A percentile compares a stretch with the other conserved stretches of the same genome.
Conservation (phyloP, 192 early-diverging fungal genomes). For the Backusella parvicylindrica region DNA sequence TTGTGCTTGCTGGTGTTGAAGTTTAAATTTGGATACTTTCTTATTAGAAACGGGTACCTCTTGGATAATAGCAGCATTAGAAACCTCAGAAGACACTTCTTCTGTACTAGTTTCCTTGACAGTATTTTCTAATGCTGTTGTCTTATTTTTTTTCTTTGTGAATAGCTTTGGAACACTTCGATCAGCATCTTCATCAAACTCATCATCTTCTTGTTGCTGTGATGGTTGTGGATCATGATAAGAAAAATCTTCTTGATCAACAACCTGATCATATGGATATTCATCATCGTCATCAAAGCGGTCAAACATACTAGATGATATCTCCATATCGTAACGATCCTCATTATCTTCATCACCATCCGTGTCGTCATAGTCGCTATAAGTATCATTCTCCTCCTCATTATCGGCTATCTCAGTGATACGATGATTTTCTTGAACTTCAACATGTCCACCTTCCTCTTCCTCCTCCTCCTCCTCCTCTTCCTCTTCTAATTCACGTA, state of each 20-base stretch:
- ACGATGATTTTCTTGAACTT: slow-evolving; percentile 31
- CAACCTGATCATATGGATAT: slow-evolving; percentile 30
- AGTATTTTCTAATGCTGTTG: not conserved
- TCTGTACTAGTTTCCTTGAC: not conserved
- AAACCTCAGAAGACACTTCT: not conserved
- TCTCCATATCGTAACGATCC: slow-evolving; percentile 41
- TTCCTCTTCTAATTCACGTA: slow-evolving; percentile 66
- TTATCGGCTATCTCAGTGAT: slow-evolving; percentile 35
- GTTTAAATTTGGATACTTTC: slow-evolving; percentile 27
- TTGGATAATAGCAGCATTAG: not conserved
- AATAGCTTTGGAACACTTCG: not conserved
- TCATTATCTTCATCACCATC: slow-evolving; percentile 47
- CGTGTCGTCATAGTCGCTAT: slow-evolving; percentile 32
- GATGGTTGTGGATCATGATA: slow-evolving; percentile 14
- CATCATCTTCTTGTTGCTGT: slow-evolving; percentile 1
- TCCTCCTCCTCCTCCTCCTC: slow-evolving; percentile 59
- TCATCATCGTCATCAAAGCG: slow-evolving; percentile 40
- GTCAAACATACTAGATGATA: slow-evolving; percentile 33
- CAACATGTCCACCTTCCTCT: slow-evolving; percentile 29
- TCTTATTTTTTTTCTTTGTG: not conserved
- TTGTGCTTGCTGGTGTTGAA: not conserved
- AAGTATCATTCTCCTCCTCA: slow-evolving; percentile 37
- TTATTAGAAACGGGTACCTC: not conserved
- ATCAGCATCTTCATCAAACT: not conserved
- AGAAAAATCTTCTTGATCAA: slow-evolving; percentile 29